Evolutionary conservation across 1,284 basidiomycete species (phyloP).

Genomic region (Mixia osmundae): DNA sequence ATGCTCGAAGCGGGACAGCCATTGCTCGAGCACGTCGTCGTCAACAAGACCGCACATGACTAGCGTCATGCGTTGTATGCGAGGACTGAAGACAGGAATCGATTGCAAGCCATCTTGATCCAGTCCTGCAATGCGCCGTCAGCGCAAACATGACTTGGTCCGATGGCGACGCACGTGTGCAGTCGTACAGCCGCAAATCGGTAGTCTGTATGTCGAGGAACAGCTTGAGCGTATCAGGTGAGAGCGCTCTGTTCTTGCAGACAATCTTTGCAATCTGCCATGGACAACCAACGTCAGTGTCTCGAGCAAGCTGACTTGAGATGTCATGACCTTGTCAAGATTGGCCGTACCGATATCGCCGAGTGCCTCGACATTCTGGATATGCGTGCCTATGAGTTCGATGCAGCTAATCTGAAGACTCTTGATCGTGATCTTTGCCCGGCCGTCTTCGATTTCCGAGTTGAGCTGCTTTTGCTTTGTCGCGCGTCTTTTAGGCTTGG

Average conservation of each 20-base stretch:
- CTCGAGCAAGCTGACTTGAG: slow-evolving; percentile 10
- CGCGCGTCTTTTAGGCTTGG: too few species aligned
- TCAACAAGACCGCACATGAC: slow-evolving; percentile 72
- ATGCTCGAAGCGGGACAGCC: slow-evolving; percentile 38
- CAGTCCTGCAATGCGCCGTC: slow-evolving; percentile 31
- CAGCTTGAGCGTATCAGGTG: slow-evolving; percentile 47
- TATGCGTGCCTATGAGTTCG: slow-evolving; percentile 60
- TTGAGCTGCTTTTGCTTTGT: too few species aligned
- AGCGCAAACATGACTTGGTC: background rate
- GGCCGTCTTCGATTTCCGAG: too few species aligned
- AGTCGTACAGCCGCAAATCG: slow-evolving; percentile 61
- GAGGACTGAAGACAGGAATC: slow-evolving; percentile 53
- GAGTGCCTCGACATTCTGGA: slow-evolving; percentile 70
- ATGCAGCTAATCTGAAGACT: slow-evolving; percentile 5
- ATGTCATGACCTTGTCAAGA: slow-evolving; percentile 56
- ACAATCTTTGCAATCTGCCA: slow-evolving; percentile 50
- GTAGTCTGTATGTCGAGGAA: slow-evolving; percentile 56
- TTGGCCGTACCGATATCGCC: slow-evolving; percentile 64
- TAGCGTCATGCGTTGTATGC: slow-evolving; percentile 46
- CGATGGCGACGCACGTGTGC: slow-evolving; percentile 40
- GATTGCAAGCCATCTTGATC: slow-evolving; percentile 39
- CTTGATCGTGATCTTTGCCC: slow-evolving; percentile 4
- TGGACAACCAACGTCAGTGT: slow-evolving; percentile 6
- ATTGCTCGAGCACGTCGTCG: slow-evolving; percentile 38
- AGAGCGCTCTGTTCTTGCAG: slow-evolving; percentile 60